Conservation (phyloP, 257 asterid species). For the Gentiana dahurica region DNA sequence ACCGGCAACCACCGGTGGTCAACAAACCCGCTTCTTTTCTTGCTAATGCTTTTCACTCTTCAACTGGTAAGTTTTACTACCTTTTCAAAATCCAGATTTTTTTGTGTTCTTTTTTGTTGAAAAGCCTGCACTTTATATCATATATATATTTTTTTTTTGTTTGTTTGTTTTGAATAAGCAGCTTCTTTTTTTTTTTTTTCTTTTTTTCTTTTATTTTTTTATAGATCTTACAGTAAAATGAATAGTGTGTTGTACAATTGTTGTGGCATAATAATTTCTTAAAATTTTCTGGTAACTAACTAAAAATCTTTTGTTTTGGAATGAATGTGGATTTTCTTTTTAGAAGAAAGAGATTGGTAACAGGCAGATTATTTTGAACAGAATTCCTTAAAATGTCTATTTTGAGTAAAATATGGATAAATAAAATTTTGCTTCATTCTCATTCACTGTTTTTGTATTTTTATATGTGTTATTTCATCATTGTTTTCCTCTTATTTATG, state of each 20-base stretch:
- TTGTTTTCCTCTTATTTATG: too few species aligned
- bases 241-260: too few species aligned
- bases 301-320: too few species aligned
- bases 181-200: background rate
- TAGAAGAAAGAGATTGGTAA: background rate
- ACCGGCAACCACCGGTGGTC: background rate
- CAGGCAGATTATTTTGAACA: background rate
- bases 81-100: too few species aligned
- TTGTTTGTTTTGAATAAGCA: background rate
- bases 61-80: conserved; percentile 34
- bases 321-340: too few species aligned
- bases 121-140: too few species aligned
- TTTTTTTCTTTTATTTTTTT: background rate
- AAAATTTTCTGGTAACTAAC: background rate
- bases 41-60: conserved; percentile 26
- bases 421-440: too few species aligned
- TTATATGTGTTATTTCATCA: too few species aligned
- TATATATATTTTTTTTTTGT: too few species aligned
- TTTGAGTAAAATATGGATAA: background rate
- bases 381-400: conserved; percentile 6
- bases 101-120: too few species aligned
- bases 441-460: too few species aligned
- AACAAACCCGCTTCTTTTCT: conserved; percentile 13
- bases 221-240: conserved; percentile 1
- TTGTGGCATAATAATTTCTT: too few species aligned